Evolutionary conservation across 495 filamentous ascomycete genomes (phyloP).

Genomic region (Achaetomiella virescens): DNA sequence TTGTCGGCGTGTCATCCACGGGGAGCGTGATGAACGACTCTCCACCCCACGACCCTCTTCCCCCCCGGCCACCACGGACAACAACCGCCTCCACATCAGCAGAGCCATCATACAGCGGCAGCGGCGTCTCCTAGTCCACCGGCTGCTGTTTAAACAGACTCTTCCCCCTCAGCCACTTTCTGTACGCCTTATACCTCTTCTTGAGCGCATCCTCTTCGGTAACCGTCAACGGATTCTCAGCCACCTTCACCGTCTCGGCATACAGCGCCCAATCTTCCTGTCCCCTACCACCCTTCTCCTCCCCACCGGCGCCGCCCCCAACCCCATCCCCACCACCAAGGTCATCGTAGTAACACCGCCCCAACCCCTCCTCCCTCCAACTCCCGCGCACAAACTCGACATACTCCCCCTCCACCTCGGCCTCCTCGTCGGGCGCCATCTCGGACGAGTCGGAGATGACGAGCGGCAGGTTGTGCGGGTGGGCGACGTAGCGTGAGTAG

Average conservation of each 20-base stretch:
- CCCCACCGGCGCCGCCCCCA: not conserved
- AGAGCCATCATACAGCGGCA: not conserved
- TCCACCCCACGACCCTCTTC: not conserved
- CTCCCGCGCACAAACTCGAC: slow-evolving; percentile 61
- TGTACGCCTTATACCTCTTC: slow-evolving; percentile 93
- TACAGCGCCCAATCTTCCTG: slow-evolving; percentile 68
- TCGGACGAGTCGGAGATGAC: slow-evolving; percentile 69
- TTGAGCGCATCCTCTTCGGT: slow-evolving; percentile 74
- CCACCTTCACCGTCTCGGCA: slow-evolving; percentile 64
- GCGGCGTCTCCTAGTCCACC: slow-evolving; percentile 46
- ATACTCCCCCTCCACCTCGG: slow-evolving; percentile 58
- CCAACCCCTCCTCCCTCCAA: slow-evolving; percentile 40
- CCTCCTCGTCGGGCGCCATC: slow-evolving; percentile 33
- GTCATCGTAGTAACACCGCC: not conserved
- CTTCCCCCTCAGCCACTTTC: slow-evolving; percentile 89
- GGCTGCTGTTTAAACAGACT: slow-evolving; percentile 87
- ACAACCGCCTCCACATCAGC: not conserved
- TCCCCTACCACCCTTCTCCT: slow-evolving; percentile 66
- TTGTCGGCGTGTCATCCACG: not conserved
- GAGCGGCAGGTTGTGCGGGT: slow-evolving; percentile 82
- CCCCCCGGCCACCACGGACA: slow-evolving; percentile 4
- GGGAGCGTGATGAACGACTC: slow-evolving; percentile 7
- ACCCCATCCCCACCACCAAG: slow-evolving; percentile 55
- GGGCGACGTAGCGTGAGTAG: slow-evolving; percentile 84
- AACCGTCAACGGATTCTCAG: slow-evolving; percentile 82